Conservation (phyloP, 139 green algal genomes). For the Micromonas commoda region DNA sequence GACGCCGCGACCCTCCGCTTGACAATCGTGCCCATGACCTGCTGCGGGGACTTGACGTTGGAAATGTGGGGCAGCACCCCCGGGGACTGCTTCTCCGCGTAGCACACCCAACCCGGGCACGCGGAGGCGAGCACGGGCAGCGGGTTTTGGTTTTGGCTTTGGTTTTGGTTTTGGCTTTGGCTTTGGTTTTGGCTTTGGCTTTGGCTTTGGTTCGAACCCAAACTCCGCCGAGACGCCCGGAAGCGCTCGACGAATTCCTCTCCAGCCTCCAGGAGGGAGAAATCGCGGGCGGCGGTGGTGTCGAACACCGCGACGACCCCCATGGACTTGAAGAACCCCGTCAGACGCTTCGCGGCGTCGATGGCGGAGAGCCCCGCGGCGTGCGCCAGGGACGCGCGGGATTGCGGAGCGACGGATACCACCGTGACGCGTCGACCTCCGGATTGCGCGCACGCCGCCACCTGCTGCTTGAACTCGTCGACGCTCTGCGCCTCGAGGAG, state of each 20-base stretch:
- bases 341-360: constrained; percentile 34
- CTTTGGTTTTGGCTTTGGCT: neutral
- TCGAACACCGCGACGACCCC: constrained; percentile 70
- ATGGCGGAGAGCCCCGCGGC: constrained; percentile 35
- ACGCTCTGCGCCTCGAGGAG: constrained; percentile 85
- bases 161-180: too few species aligned
- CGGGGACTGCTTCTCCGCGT: constrained; percentile 92
- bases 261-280: constrained; percentile 73
- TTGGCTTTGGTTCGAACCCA: too few species aligned
- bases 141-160: too few species aligned
- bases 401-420: constrained; percentile 78
- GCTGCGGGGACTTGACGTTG: constrained; percentile 78
- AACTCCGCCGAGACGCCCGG: too few species aligned
- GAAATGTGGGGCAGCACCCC: constrained; percentile 78
- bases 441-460: constrained; percentile 29
- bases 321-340: constrained; percentile 50
- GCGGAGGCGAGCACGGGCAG: constrained; percentile 81
- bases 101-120: constrained; percentile 96
- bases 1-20: constrained; percentile 57
- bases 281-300: constrained; percentile 49
- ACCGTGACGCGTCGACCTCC: constrained; percentile 45
- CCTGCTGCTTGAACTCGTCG: constrained; percentile 59
- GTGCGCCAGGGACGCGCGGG: constrained; percentile 61
- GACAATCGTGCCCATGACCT: constrained; percentile 77
- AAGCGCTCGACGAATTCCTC: constrained; percentile 72